Base-by-base conservation (phyloP, 2,329 filamentous ascomycete species). In the Chalaropsis thielavioides region DNA sequence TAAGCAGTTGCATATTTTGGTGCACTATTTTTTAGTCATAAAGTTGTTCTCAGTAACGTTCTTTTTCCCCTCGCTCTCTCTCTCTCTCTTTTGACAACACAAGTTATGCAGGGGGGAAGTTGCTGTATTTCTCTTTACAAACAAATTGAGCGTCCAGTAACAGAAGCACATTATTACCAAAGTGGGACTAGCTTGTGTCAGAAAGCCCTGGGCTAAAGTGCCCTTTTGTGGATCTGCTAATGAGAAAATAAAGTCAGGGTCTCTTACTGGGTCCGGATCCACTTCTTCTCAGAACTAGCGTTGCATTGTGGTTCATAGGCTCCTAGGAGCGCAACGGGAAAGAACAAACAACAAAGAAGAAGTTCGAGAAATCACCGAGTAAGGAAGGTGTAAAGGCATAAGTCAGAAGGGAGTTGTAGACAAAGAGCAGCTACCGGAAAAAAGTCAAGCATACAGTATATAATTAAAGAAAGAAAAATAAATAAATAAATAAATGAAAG, bases 201-300 rank as follows among this genome's bases (percentile, higher is more conserved):
- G 31, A 62, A 44, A 44, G 40, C 60, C 60, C 43, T 62, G 60
- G 40, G 60, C 60, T 62, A 62, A 44, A 62, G 60, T 62, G 38
- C 60, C 40, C 19, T 49, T 62, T 46, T 62, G 22, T 19, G 41
- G 60, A 49, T 43, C 40, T 10, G 19, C 60, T 62, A 49, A 62
- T 62, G 24, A 62, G 43, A 35, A 62, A 11, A 62, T n/a, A 44
- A 62, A 35, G 43, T 19, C 60, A 46, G 60, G 60, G 60, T 62
- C 40, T 56, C 27, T 56, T 35, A 56, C 51, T 27, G 51, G 51
- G 27, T n/a, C 51, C n/a, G 7, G 51, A 17, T 35, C 27, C 15
- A 31, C 51, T 3, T 56, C 15, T n/a, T 35, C 22, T 6, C 8
- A 49, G 10, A 49, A 22, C 44, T 19, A 22, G 44, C 31, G 11